These are phyloP conservation scores for Chlamydomonas incerta DNA, from an alignment of 139 green algal species.

Conservation along the genomic window DNA sequence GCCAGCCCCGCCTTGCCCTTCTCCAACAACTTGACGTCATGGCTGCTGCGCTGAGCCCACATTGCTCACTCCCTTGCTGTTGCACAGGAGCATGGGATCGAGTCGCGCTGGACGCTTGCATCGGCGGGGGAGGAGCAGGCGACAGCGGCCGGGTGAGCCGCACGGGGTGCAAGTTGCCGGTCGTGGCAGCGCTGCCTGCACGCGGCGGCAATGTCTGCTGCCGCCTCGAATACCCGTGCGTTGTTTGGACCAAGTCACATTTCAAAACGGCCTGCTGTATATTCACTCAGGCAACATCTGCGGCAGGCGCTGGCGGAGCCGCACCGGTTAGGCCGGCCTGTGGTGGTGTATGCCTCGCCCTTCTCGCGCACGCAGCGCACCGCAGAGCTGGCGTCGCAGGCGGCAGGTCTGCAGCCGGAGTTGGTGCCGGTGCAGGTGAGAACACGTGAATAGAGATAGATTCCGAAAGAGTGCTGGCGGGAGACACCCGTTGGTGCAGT, in stretches of 20 bases:
- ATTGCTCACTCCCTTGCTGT: neutral
- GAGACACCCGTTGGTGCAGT: too few relatives aligned
- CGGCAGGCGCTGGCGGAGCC: neutral
- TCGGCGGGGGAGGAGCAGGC: conserved; percentile 60
- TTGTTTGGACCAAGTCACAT: too few relatives aligned
- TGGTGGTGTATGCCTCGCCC: conserved; percentile 57
- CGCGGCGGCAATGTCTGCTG: too few relatives aligned
- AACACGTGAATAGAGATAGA: too few relatives aligned
- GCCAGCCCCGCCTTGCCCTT: too few relatives aligned
- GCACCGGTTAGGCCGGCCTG: neutral
- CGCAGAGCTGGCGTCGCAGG: conserved; percentile 38
- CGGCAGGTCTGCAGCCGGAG: neutral
- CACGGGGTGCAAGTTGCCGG: too few relatives aligned
- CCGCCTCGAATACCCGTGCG: too few relatives aligned
- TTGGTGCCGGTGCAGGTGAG: conserved; percentile 24
- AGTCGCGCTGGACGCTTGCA: conserved; percentile 54
- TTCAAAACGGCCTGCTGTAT: neutral
- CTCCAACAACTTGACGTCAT: too few relatives aligned
- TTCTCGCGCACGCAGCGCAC: conserved; percentile 68
- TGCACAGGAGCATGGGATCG: conserved; percentile 54
- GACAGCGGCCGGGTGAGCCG: conserved; percentile 44
- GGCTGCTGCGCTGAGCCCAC: too few relatives aligned
- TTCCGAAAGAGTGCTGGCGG: too few relatives aligned
- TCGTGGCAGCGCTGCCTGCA: too few relatives aligned
- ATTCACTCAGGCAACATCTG: neutral